A percentile compares a stretch with the other conserved stretches of the same genome.
Evolutionary conservation across 139 green algal genomes (phyloP).

Genomic region (Axilococcus clingmanii): DNA sequence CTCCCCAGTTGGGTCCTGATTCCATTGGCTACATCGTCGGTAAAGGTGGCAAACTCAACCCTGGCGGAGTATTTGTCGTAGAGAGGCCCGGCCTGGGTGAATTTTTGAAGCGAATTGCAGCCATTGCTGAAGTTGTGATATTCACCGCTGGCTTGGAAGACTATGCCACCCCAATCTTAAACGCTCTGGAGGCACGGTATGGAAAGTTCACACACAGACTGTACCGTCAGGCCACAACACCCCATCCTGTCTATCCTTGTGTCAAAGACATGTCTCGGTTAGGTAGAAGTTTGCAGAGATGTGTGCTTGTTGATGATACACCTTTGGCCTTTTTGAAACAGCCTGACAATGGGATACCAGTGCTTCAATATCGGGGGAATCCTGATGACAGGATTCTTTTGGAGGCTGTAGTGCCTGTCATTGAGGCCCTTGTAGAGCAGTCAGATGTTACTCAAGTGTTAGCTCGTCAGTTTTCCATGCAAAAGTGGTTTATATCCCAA

Average conservation of each 20-base stretch:
- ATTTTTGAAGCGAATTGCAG: slow-evolving; percentile 46
- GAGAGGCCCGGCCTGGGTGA: slow-evolving; percentile 66
- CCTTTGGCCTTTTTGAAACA: slow-evolving; percentile 78
- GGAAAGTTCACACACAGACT: slow-evolving; percentile 20
- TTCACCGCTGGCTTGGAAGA: slow-evolving; percentile 85
- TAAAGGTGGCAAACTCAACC: slow-evolving; percentile 60
- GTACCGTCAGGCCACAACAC: slow-evolving; percentile 38
- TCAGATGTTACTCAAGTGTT: slow-evolving; percentile 52
- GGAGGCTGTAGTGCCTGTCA: slow-evolving; percentile 72
- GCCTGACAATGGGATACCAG: slow-evolving; percentile 78
- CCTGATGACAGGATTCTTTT: slow-evolving; percentile 63
- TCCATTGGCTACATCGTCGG: slow-evolving; percentile 56
- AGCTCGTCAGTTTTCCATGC: slow-evolving; percentile 68
- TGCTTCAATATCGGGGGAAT: slow-evolving; percentile 70
- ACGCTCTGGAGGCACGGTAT: slow-evolving; percentile 50
- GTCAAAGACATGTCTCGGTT: slow-evolving; percentile 78
- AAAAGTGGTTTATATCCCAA: slow-evolving; percentile 34
- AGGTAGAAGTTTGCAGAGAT: slow-evolving; percentile 50
- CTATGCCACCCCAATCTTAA: slow-evolving; percentile 72
- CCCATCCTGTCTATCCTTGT: slow-evolving; percentile 59
- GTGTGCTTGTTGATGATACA: slow-evolving; percentile 85
- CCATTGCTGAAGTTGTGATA: slow-evolving; percentile 57
- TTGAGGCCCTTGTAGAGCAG: slow-evolving; percentile 38
- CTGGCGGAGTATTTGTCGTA: slow-evolving; percentile 70
- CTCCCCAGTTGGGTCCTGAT: slow-evolving; percentile 43